These are phyloP conservation scores for Pythium brachiatum DNA, from an alignment of 352 stramenopile species.

Conservation along the genomic window DNA sequence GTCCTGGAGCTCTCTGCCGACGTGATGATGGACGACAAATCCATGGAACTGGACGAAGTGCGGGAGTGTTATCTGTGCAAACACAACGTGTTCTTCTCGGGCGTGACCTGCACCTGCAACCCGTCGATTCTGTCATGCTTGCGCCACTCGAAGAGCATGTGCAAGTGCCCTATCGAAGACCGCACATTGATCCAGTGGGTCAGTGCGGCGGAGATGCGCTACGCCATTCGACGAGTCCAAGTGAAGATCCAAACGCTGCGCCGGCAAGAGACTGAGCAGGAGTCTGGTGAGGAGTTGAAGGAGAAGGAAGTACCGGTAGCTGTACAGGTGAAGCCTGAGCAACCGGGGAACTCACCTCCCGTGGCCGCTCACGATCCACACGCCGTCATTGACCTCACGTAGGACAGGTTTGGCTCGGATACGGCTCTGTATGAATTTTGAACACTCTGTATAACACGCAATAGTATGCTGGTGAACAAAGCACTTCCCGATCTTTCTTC, in stretches of 20 bases:
- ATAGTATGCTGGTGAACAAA: too few relatives aligned
- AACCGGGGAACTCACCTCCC: background rate
- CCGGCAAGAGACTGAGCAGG: constrained; percentile 7
- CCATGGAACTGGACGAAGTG: constrained; percentile 70
- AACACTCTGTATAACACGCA: too few relatives aligned
- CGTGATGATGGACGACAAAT: constrained; percentile 69
- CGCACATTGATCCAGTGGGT: constrained; percentile 72
- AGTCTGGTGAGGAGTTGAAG: background rate
- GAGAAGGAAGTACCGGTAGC: background rate
- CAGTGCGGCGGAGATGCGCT: constrained; percentile 52
- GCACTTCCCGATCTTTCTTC: background rate
- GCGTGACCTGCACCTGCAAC: constrained; percentile 66
- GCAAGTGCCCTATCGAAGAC: constrained; percentile 48
- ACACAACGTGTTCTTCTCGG: constrained; percentile 82
- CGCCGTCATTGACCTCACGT: constrained; percentile 18
- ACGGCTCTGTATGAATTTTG: background rate
- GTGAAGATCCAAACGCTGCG: constrained; percentile 47
- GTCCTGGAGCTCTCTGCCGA: constrained; percentile 61
- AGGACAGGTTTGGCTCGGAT: background rate
- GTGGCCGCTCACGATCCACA: background rate
- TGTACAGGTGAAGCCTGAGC: background rate
- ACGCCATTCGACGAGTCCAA: constrained; percentile 68
- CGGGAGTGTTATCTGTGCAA: constrained; percentile 68
- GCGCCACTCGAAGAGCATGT: constrained; percentile 65
- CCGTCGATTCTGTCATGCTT: constrained; percentile 57